These are phyloP conservation scores for Debaryomycetaceae sp. DNA, from an alignment of 1,139 yeast species.

Conservation along the genomic window DNA sequence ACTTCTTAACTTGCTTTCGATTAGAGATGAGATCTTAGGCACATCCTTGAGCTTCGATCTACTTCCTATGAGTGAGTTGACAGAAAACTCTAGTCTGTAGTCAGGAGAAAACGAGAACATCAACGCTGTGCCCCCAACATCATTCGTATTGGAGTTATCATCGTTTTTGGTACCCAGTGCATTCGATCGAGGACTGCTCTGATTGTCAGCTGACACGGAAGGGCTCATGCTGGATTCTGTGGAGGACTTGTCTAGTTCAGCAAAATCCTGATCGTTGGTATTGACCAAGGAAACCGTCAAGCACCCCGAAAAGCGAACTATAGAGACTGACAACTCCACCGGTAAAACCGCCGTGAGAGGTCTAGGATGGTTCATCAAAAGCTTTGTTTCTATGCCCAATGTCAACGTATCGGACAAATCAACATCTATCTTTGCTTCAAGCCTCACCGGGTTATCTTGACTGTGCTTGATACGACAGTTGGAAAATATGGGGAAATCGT, in stretches of 20 bases:
- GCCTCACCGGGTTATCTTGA: conserved; percentile 45
- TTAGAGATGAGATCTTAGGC: conserved; percentile 82
- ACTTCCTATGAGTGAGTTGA: conserved; percentile 86
- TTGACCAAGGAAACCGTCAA: conserved; percentile 73
- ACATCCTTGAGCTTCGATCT: conserved; percentile 89
- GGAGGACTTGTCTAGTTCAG: conserved; percentile 8
- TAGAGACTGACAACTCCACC: conserved; percentile 76
- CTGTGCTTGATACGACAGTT: conserved; percentile 79
- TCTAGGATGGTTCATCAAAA: conserved; percentile 80
- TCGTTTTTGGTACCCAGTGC: neutral
- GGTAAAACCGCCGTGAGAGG: conserved; percentile 85
- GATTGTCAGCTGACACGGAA: neutral
- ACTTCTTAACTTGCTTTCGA: conserved; percentile 76
- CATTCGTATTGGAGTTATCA: conserved; percentile 2
- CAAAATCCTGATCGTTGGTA: conserved; percentile 39
- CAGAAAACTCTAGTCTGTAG: conserved; percentile 80
- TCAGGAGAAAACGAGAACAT: conserved; percentile 91
- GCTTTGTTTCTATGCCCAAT: conserved; percentile 79
- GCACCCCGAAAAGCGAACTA: conserved; percentile 92
- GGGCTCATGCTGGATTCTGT: neutral
- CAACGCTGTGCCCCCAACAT: conserved; percentile 57
- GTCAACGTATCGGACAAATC: conserved; percentile 89
- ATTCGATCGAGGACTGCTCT: neutral
- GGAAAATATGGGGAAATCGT: conserved; percentile 91
- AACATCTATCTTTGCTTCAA: conserved; percentile 92